A percentile compares a stretch with the other conserved stretches of the same genome.
Evolutionary conservation across 2,329 filamentous ascomycete species (phyloP).

Genomic region (Malbranchea cinnamomea): DNA sequence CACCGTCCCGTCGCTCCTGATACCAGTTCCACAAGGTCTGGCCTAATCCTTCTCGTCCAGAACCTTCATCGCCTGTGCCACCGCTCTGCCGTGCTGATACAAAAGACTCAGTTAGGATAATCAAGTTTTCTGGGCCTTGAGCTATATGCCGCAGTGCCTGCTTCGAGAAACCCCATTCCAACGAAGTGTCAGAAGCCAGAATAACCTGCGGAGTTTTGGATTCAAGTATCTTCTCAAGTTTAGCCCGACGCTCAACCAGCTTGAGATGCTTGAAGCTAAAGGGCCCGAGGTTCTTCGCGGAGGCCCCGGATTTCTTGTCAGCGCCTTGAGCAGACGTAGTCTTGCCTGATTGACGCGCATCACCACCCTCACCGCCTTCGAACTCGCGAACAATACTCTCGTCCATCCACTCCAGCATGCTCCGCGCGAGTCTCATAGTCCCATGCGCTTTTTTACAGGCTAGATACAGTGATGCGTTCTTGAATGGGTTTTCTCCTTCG

Average conservation of each 20-base stretch:
- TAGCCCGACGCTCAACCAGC: conserved; percentile 65
- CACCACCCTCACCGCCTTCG: conserved; percentile 43
- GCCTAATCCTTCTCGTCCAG: conserved; percentile 45
- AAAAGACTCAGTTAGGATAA: conserved; percentile 67
- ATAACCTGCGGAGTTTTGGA: conserved; percentile 52
- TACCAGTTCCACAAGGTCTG: conserved; percentile 69
- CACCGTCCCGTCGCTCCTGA: conserved; percentile 51
- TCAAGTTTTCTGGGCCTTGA: conserved; percentile 61
- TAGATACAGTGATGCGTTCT: conserved; percentile 52
- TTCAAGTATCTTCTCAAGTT: conserved; percentile 56
- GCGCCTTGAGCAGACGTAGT: conserved; percentile 18
- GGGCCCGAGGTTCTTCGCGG: conserved; percentile 43
- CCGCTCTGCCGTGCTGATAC: conserved; percentile 15
- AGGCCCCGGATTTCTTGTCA: conserved; percentile 23
- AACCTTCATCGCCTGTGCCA: conserved; percentile 10
- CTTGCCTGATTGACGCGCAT: conserved; percentile 17
- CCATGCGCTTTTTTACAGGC: conserved; percentile 76
- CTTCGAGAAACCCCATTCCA: conserved; percentile 92
- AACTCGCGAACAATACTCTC: conserved; percentile 87
- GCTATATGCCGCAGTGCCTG: conserved; percentile 62
- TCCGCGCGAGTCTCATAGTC: conserved; percentile 78
- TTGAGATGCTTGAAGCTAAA: conserved; percentile 84
- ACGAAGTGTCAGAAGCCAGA: conserved; percentile 72
- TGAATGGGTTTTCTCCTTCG: conserved; percentile 37
- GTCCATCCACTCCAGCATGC: conserved; percentile 99